These are phyloP conservation scores for Tuber magnatum DNA, from an alignment of 495 filamentous ascomycete species.

Conservation along the genomic window DNA sequence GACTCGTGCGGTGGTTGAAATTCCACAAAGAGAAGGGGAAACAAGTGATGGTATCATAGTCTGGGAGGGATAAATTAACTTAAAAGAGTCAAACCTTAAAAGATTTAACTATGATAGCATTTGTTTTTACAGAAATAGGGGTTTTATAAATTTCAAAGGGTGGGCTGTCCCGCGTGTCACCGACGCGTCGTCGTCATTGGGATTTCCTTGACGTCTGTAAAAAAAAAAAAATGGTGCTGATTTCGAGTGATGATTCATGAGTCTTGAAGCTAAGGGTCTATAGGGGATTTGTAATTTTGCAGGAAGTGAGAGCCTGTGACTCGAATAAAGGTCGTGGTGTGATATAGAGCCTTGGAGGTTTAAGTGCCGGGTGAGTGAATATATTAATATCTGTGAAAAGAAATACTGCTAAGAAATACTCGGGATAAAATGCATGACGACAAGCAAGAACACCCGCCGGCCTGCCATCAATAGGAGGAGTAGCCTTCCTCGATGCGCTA, in stretches of 20 bases:
- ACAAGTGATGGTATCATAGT: not conserved
- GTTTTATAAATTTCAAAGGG: not conserved
- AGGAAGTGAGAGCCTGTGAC: not conserved
- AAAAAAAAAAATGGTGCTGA: not conserved
- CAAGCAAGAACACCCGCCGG: not conserved
- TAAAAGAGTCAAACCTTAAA: not conserved
- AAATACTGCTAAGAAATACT: not conserved
- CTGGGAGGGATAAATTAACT: not conserved
- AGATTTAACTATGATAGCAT: not conserved
- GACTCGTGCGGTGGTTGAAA: not conserved
- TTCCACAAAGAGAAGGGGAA: not conserved
- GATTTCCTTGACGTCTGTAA: not conserved
- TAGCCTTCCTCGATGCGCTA: not conserved
- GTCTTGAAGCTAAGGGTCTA: not conserved
- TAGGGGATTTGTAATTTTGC: not conserved
- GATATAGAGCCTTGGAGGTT: not conserved
- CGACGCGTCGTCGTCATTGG: not conserved
- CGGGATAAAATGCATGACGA: not conserved
- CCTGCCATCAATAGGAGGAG: not conserved
- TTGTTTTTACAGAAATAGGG: not conserved
- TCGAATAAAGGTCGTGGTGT: not conserved
- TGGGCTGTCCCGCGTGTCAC: not conserved
- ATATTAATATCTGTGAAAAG: not conserved
- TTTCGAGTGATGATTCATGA: not conserved
- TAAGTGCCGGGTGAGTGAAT: not conserved